These are phyloP conservation scores for Aotearoamyces nothofagi DNA, from an alignment of 2,329 filamentous ascomycete genomes.

Conservation along the genomic window DNA sequence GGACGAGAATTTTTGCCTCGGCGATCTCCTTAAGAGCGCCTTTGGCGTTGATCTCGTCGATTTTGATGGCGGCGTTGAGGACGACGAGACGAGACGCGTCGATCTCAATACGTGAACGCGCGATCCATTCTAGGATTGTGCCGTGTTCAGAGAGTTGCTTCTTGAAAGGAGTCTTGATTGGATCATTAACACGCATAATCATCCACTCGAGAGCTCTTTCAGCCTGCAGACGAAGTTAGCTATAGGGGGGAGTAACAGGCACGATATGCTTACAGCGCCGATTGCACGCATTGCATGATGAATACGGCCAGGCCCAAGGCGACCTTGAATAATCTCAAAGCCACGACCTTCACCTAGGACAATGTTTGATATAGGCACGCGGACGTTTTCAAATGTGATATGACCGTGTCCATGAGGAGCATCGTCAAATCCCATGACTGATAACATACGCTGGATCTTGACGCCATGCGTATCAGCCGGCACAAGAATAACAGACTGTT, in stretches of 20 bases:
- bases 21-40: constrained; percentile 85
- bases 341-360: constrained; percentile 87
- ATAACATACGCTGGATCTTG: constrained; percentile 86
- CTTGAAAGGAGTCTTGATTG: constrained; percentile 79
- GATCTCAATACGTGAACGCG: constrained; percentile 83
- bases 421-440: constrained; percentile 91
- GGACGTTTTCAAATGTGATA: constrained; percentile 77
- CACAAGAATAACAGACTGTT: constrained; percentile 88
- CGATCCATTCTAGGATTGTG: constrained; percentile 90
- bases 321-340: constrained; percentile 97
- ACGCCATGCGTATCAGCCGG: constrained; percentile 69
- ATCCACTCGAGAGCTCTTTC: constrained; percentile 91
- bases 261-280: constrained; percentile 45
- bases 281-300: constrained; percentile 97
- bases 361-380: constrained; percentile 70
- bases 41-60: constrained; percentile 82
- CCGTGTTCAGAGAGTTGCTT: constrained; percentile 79
- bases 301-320: constrained; percentile 87
- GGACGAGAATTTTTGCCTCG: constrained; percentile 85
- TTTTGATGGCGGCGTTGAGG: constrained; percentile 87
- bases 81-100: constrained; percentile 82
- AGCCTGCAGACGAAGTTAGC: too few species aligned
- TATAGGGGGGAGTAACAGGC: too few species aligned
- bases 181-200: constrained; percentile 87
- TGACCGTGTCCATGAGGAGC: constrained; percentile 97